Conservation (phyloP, 768 basidiomycete genomes). For the Phylloporus sp. region DNA sequence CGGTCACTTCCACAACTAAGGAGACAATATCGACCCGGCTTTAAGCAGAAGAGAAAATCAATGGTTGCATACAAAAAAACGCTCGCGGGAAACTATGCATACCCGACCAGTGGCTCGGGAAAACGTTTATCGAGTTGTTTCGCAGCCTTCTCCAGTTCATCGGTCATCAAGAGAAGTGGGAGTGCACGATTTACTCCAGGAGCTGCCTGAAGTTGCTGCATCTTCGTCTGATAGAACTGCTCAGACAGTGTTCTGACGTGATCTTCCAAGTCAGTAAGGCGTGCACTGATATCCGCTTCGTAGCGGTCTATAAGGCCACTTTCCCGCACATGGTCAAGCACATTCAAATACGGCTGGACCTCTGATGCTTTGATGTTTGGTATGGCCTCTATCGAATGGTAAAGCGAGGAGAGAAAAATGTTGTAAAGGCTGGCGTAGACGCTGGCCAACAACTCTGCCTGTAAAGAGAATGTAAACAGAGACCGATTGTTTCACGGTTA, state of each 20-base stretch:
- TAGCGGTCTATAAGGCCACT: slow-evolving; percentile 69
- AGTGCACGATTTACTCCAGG: slow-evolving; percentile 80
- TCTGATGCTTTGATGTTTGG: slow-evolving; percentile 71
- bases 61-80: not conserved
- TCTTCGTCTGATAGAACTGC: slow-evolving; percentile 58
- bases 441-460: slow-evolving; percentile 66
- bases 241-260: slow-evolving; percentile 55
- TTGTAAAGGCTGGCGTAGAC: slow-evolving; percentile 76
- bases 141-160: slow-evolving; percentile 82
- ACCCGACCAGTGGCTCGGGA: slow-evolving; percentile 78
- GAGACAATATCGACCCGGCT: slow-evolving; percentile 75
- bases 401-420: slow-evolving; percentile 78
- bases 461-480: slow-evolving; percentile 6
- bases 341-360: slow-evolving; percentile 54
- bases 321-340: slow-evolving; percentile 68
- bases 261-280: slow-evolving; percentile 63
- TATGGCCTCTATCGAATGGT: slow-evolving; percentile 75
- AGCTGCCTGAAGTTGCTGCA: slow-evolving; percentile 56
- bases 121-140: slow-evolving; percentile 86
- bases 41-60: not conserved
- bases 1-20: slow-evolving; percentile 58
- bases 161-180: slow-evolving; percentile 77
- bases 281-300: slow-evolving; percentile 65
- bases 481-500: not conserved
- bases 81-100: slow-evolving; percentile 16